These are phyloP conservation scores for Rhodomyrtus tomentosa DNA, from an alignment of 345 rosid species.

Conservation along the genomic window DNA sequence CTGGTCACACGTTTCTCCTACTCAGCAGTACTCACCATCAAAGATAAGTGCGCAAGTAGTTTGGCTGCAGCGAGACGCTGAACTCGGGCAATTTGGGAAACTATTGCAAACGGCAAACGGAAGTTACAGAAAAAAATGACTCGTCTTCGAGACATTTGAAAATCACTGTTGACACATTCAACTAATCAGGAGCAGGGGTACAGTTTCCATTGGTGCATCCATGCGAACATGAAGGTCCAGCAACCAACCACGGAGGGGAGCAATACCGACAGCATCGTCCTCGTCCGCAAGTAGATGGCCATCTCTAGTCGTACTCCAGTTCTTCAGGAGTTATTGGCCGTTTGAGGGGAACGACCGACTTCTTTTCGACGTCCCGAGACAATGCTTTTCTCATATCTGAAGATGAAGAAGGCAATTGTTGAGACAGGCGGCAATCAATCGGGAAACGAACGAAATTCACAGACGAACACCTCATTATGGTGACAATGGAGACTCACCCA, in stretches of 20 bases:
- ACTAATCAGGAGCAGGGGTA: background rate
- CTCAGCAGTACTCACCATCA: background rate
- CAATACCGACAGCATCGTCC: background rate
- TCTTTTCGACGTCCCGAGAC: conserved; percentile 79
- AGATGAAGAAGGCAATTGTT: background rate
- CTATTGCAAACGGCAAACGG: background rate
- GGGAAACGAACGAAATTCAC: background rate
- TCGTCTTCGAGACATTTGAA: background rate
- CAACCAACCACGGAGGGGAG: background rate
- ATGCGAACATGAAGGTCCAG: background rate
- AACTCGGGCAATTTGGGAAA: background rate
- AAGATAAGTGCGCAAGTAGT: background rate
- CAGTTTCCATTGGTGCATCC: background rate
- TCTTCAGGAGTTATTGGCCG: conserved; percentile 84
- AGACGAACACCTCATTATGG: background rate
- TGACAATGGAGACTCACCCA: conserved; percentile 38
- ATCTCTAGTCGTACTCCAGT: conserved; percentile 65
- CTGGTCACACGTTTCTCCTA: background rate
- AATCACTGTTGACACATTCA: background rate
- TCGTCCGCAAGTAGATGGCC: background rate
- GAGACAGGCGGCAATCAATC: background rate
- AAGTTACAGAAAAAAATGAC: background rate
- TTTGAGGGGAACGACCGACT: conserved; percentile 77
- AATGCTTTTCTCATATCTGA: conserved; percentile 96
- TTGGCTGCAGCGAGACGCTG: background rate